Base-by-base conservation (phyloP, 179 eudicot species). In the Amaranthus tricolor region DNA sequence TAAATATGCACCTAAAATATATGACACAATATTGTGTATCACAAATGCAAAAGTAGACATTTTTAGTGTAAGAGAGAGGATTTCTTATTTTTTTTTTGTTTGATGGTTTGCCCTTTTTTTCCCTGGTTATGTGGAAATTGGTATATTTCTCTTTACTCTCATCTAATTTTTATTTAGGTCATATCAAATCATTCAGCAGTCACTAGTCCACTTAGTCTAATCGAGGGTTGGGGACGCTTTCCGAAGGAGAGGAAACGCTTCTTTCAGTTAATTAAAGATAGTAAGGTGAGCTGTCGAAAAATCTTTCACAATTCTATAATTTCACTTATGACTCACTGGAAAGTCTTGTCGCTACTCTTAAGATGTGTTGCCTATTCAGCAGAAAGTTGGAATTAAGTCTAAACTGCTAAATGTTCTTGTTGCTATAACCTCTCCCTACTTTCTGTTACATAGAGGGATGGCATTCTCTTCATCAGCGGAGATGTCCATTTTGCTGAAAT, bases 401-500 rank as follows among this genome's bases (percentile, higher is more conserved):
- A n/a, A 55, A 65, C 9, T 53, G 70, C 31, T 74, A 52, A 65
- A 19, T 47, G 49, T 70, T 63, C 73, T 49, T 47, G 19, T n/a
- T 19, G 54, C 47, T 49, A 16, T 75, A n/a, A 48, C 45, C 17
- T 71, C 48, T 19, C 21, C 12, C 12, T 47, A 63, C 72, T 76
- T 66, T 72, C 17, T 24, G 44, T 73, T 83, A 31, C 61, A 20
- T 54, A 88, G 92, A 90, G 96, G 77, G 82, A 76, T 73, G 91
- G 91, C 13, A 82, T 89, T 57, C 73, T 90, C 76, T 90, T 88
- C 82, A 81, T 90, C 51, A 90, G 96, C 60, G 92, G 96, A 54
- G 96, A 90, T 87, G 96, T 90, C 70, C 91, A 90, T 82, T 90
- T 83, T 79, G 92, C 88, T 81, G 91, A 90, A 82, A 83, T 90